Base-by-base conservation (phyloP, 441 rosid species). In the Pelargonium myrrhifolium region DNA sequence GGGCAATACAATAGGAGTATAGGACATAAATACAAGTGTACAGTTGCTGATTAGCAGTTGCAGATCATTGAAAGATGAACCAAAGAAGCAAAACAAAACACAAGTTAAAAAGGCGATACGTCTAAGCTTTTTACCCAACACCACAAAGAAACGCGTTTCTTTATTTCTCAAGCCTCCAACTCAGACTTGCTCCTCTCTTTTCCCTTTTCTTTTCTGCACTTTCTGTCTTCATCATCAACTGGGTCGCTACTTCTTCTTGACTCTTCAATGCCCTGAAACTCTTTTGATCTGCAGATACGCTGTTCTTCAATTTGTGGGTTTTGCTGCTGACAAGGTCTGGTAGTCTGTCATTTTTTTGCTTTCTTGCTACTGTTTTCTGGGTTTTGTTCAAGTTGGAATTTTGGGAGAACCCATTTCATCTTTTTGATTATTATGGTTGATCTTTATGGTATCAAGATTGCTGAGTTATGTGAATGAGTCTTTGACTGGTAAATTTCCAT, bases 261-360 rank as follows among this genome's bases (percentile, higher is more conserved):
- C 21, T 15, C 21, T 53, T 53, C 15, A 51, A 51, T 15, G 59
- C 24, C 9, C 59, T 15, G 22, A 53, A 53, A 1, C 22, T 15
- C 18, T 20, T 10, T 6, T 53, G 22, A 53, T 53, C 24, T 53
- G 22, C 59, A 15, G 59, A 53, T 20, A 17, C 20, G 9, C 59
- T 15, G 22, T 18, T 18, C 59, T 53, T 18, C 20, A 21, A 17
- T 53, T 53, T 4, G 0, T 53, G 59, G 59, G 59, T 53, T 53
- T 18, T 53, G 59, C 22, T 53, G 21, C 59, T 53, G 59, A 53
- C 59, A 18, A 53, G 59, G 59, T 53, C 4, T 15, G 59, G 59
- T 15, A 6, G 59, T 17, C 9, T 53, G 59, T 53, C 4, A 7
- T 53, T 53, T 17, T 53, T 15, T 17, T 53, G 59, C 59, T 53